Base-by-base conservation (phyloP, 352 stramenopile genomes). In the Globisporangium orthogonon region DNA sequence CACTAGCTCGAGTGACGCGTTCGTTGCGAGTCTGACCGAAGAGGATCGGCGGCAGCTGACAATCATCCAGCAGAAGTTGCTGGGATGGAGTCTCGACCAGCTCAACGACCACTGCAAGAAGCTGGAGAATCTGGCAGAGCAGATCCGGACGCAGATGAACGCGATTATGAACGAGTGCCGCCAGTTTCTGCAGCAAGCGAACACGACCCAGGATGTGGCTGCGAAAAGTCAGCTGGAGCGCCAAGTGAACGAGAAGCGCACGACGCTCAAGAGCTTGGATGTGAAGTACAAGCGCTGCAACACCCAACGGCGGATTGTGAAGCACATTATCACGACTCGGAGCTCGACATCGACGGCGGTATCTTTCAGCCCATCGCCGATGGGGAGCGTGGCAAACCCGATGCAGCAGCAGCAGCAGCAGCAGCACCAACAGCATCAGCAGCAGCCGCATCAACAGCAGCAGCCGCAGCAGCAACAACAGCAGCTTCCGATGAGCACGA, bases 81-180 rank as follows among this genome's bases (percentile, higher is more conserved):
- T 69, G 41, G 70, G 78, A 13, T 85, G 81, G 54, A 87, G 64
- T 35, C 53, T 91, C 13, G 82, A 91, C 41, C 78, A 92, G 52
- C 65, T 94, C 37, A 89, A 86, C 15, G 54, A 71, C 0, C 83
- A 94, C 69, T 91, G 78, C 57, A 81, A 88, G 52, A 91, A 91
- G 60, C 62, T 94, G 35, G 82, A 94, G 56, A 80, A 69, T n/a
- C 87, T 80, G 62, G 83, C 83, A 4, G 82, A 92, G 60, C 74
- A 90, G 50, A 83, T 92, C 37, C 81, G 78, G 41, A 78, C 70
- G 23, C 80, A 89, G 51, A 86, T 94, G 59, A 91, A 91, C 50
- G 71, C 74, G 43, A 83, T 90, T 50, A 83, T 90, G 77, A 89
- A 90, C 55, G 85, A 94, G 58, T 89, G 78, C 41, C 73, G 80